Evolutionary conservation across 805 yeast species (phyloP), one percentile per base, ranked within the genome.

Genomic region (Teunomyces pallodes): DNA sequence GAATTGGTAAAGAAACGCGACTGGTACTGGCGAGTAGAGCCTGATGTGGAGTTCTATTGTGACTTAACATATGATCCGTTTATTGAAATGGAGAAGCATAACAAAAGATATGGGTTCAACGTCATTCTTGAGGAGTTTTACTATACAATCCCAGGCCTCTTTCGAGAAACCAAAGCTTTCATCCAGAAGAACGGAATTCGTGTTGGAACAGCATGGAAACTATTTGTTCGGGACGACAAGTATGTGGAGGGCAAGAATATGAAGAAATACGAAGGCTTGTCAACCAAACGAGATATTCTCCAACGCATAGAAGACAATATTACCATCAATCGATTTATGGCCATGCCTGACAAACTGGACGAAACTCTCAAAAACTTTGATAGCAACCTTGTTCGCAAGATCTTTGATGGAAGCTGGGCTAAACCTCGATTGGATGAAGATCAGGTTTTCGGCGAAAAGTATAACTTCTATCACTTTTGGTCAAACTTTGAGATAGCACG

Each of bases 21-120:
- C 52, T 92, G 96, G 95, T 92, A 90, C 68, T 91, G 97, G 97
- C 77, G 98, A 47, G 90, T 94, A 9, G 99, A 94, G 65, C 98
- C 98, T 3, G 86, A 86, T 54, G 94, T 92, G 36, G 84, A 87
- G 54, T 90, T 89, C 61, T 90, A 77, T 63, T 92, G 99, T 67
- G 97, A 92, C 64, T 66, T 90, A 46, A 86, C 96, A 0, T 90
- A 91, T 67, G 98, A 92, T 67, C 96, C 97, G 10, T 94, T 92
- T 60, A 55, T 76, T 12, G 89, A 86, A 58, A 90, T 92, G 97
- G 79, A 79, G 44, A 73, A 71, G 43, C 59, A 62, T 49, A 79
- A 81, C 40, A 91, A 91, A 66, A 80, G 77, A 55, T 91, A 91
- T 61, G 98, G 96, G 0, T 94, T 88, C 65, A 89, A 89, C 5